Evolutionary conservation across 2,329 filamentous ascomycete species (phyloP), one percentile per base, ranked within the genome.

Genomic region (Pseudogymnoascus sp.): DNA sequence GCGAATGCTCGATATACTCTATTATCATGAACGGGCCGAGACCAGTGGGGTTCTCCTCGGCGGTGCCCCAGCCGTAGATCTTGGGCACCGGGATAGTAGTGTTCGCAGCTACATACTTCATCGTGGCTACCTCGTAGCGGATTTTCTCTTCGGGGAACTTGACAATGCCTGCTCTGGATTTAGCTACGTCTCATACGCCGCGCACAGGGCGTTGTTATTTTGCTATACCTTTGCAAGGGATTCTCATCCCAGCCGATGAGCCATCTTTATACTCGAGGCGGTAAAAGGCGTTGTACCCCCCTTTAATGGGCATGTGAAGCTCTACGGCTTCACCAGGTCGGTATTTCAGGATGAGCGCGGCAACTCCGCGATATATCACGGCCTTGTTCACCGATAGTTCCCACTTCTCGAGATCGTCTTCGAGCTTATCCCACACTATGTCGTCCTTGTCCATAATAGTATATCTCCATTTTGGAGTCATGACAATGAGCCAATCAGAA

Each of bases 1-100:
- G 66, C 18, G 65, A 64, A 61, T 70, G 67, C 8, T 66, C 66
- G 37, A 71, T 66, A 21, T 70, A 74, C 18, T 71, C 69, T 71
- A 75, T 74, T 35, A 75, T 70, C 12, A 76, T 76, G 59, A 72
- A 77, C 0, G 74, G 72, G 4, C 71, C 68, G 0, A 75, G 62
- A 1, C 65, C 67, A 16, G 25, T 25, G n/a, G 63, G 67, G 31
- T 65, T 66, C 5, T 67, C 62, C n/a, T 63, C 49, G 0, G 61
- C 25, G 21, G 59, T 58, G 11, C 71, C 69, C 43, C 63, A 68
- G 16, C 64, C 66, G 25, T 68, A 55, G 37, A 72, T 64, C 3
- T 58, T 55, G 1, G 71, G 67, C 12, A 73, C 67, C 7, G 69
- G 70, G 28, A 73, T 67, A 1, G 55, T 61, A 2, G 71, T 70